phyloP scores from a whole-genome alignment of 495 filamentous ascomycete species.

The Stereocaulon alpinum region DNA sequence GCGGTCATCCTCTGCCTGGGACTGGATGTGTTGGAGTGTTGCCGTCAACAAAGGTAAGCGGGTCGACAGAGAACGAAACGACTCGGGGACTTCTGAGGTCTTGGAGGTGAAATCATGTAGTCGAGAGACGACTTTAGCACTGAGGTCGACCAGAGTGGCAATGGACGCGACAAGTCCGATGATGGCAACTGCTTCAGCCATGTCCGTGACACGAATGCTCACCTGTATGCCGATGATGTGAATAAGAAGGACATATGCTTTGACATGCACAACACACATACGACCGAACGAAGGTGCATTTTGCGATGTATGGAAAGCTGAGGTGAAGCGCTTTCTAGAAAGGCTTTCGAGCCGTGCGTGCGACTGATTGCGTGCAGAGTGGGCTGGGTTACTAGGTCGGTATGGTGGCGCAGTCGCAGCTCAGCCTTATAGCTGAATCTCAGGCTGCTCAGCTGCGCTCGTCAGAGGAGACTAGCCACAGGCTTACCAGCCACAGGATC shows the following conservation, averaged over 20 bases:
- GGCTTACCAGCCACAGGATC: conserved; percentile 15
- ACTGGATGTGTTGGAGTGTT: not conserved
- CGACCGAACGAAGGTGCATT: not conserved
- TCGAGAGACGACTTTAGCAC: not conserved
- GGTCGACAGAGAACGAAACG: not conserved
- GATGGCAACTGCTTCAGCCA: not conserved
- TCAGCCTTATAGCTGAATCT: not conserved
- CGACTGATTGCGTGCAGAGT: too few relatives aligned
- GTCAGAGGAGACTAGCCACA: conserved; percentile 6
- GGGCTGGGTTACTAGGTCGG: not conserved
- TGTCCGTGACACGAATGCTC: not conserved
- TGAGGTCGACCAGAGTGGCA: not conserved
- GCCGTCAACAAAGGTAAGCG: not conserved
- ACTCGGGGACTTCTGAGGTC: not conserved
- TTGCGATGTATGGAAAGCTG: too few relatives aligned
- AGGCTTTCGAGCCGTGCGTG: too few relatives aligned
- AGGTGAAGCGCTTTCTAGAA: too few relatives aligned
- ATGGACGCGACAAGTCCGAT: not conserved
- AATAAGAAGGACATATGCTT: not conserved
- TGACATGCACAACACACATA: not conserved
- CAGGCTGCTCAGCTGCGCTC: too few relatives aligned
- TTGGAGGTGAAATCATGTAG: not conserved
- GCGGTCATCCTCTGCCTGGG: not conserved
- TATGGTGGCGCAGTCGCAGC: not conserved
- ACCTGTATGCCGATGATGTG: not conserved